phyloP scores from a whole-genome alignment of 164 flowering plant species.

The Vitis rupestris region DNA sequence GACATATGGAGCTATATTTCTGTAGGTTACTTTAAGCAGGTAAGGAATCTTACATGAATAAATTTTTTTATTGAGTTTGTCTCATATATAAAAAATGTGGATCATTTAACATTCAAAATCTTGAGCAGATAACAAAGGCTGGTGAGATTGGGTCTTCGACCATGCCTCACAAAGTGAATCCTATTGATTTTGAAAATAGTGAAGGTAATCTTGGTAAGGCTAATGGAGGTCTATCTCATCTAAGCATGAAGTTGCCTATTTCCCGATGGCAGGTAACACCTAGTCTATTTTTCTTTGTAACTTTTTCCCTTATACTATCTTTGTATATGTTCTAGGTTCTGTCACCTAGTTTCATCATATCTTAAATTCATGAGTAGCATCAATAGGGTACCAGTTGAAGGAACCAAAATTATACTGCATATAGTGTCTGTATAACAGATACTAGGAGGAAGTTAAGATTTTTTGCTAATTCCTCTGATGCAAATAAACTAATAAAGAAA shows the following conservation, averaged over 20 bases:
- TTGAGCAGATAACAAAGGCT: conserved; percentile 73
- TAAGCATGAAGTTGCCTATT: conserved; percentile 84
- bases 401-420: not conserved
- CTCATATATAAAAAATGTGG: not conserved
- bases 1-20: conserved; percentile 93
- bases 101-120: conserved; percentile 4
- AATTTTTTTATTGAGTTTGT: not conserved
- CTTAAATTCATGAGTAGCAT: not conserved
- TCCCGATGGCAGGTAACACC: conserved; percentile 91
- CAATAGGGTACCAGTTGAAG: not conserved
- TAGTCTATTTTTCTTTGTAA: not conserved
- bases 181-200: conserved; percentile 98
- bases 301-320: not conserved
- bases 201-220: conserved; percentile 95
- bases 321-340: not conserved
- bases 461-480: too few relatives aligned
- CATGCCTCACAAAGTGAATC: conserved; percentile 99
- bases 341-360: not conserved
- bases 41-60: conserved; percentile 18
- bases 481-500: not conserved
- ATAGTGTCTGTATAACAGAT: too few relatives aligned
- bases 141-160: conserved; percentile 99
- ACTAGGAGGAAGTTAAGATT: too few relatives aligned
- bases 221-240: conserved; percentile 55
- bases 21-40: conserved; percentile 90